A percentile compares a stretch with the other conserved stretches of the same genome.
Conservation (phyloP, 192 early-diverging fungal genomes). For the Cetraspora pellucida region DNA sequence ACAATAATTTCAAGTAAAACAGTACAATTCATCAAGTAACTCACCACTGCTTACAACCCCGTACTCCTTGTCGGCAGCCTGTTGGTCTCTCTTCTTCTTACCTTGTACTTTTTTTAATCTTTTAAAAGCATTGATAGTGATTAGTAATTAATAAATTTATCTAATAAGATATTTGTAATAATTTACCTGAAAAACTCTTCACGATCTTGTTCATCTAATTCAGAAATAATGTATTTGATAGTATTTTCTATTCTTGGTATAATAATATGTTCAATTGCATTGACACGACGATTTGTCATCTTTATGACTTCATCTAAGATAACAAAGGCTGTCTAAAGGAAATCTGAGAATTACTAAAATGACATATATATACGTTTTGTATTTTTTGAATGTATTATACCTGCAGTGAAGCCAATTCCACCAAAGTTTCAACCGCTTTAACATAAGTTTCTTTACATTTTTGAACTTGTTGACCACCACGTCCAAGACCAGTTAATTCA, state of each 20-base stretch:
- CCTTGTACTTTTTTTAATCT: constrained; percentile 97
- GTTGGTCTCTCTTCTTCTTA: constrained; percentile 91
- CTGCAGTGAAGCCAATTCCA: constrained; percentile 98
- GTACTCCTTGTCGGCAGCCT: constrained; percentile 59
- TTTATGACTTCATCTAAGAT: constrained; percentile 99
- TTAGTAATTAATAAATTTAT: background rate
- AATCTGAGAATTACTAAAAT: background rate
- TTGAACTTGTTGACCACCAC: constrained; percentile 97
- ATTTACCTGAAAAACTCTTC: constrained; percentile 93
- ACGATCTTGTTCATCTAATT: constrained; percentile 97
- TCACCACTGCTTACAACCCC: constrained; percentile 43
- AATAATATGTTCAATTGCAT: constrained; percentile 99
- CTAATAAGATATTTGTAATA: background rate
- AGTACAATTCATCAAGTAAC: constrained; percentile 7
- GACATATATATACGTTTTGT: background rate
- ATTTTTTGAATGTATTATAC: constrained; percentile 42
- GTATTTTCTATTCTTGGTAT: constrained; percentile 99
- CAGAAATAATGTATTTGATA: constrained; percentile 93
- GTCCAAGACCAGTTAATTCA: constrained; percentile 97
- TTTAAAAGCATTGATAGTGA: background rate
- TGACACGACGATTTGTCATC: constrained; percentile 97
- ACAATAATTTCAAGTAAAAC: background rate
- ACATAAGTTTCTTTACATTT: constrained; percentile 93
- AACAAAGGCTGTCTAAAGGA: constrained; percentile 90
- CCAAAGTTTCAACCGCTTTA: constrained; percentile 91